phyloP scores from a whole-genome alignment of 2,329 filamentous ascomycete genomes.

The Fusarium sp. region DNA sequence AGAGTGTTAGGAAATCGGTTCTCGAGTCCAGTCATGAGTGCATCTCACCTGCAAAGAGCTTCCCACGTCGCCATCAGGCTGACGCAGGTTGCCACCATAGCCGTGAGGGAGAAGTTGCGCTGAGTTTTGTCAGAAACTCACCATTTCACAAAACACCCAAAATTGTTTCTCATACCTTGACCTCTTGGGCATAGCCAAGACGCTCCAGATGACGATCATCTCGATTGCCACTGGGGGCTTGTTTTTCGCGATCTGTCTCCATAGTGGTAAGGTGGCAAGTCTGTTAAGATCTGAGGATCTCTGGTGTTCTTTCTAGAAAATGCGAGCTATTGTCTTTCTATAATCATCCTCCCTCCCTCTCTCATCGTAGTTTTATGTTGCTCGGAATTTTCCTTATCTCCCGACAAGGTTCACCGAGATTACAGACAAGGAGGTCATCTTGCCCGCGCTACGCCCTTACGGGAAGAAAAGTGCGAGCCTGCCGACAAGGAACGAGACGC shows the following conservation, averaged over 20 bases:
- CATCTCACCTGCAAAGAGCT: constrained; percentile 29
- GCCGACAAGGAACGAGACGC: background rate
- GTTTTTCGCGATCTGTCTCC: background rate
- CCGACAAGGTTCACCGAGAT: background rate
- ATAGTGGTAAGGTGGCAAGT: background rate
- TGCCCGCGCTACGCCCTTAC: background rate
- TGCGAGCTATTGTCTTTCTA: background rate
- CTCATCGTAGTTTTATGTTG: background rate
- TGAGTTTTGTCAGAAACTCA: background rate
- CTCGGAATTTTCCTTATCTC: background rate
- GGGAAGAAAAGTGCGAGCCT: background rate
- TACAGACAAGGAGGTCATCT: background rate
- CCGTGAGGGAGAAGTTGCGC: background rate
- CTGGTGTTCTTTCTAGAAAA: background rate
- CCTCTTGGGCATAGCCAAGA: background rate
- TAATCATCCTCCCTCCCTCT: background rate
- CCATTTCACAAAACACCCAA: background rate
- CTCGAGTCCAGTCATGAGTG: no score
- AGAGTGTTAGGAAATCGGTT: background rate
- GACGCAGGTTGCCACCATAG: background rate
- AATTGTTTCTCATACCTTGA: background rate
- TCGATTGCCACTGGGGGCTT: background rate
- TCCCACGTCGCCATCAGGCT: constrained; percentile 3
- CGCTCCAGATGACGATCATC: background rate
- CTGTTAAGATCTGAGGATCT: background rate